Evolutionary conservation across 2,329 filamentous ascomycete species (phyloP).

Genomic region (Stagonosporopsis cucurbitacearum): DNA sequence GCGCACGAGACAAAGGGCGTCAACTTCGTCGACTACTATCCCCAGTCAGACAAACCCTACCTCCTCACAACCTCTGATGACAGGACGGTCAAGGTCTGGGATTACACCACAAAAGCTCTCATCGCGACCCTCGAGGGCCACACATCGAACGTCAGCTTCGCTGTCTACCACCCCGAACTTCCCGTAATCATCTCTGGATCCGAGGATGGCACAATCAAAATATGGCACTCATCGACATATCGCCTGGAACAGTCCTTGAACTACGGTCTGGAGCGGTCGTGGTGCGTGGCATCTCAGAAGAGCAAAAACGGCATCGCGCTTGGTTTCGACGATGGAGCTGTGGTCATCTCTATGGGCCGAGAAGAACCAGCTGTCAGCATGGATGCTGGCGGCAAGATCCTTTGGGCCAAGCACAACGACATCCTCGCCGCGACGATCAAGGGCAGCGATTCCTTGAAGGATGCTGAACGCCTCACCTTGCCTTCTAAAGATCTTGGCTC

Average conservation of each 20-base stretch:
- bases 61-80: slow-evolving; percentile 97
- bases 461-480: slow-evolving; percentile 83
- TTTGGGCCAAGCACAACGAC: slow-evolving; percentile 95
- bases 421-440: slow-evolving; percentile 96
- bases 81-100: slow-evolving; percentile 96
- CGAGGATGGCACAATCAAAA: slow-evolving; percentile 95
- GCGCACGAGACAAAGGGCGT: slow-evolving; percentile 97
- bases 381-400: slow-evolving; percentile 93
- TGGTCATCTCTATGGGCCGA: slow-evolving; percentile 96
- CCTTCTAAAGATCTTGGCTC: slow-evolving; percentile 94
- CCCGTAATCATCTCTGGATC: slow-evolving; percentile 98
- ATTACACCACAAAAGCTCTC: slow-evolving; percentile 97
- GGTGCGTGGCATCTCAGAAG: slow-evolving; percentile 96
- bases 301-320: slow-evolving; percentile 94
- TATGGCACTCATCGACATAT: slow-evolving; percentile 99
- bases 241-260: slow-evolving; percentile 93
- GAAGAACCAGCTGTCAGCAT: slow-evolving; percentile 98
- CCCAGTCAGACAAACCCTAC: slow-evolving; percentile 75
- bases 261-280: slow-evolving; percentile 94
- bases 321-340: slow-evolving; percentile 95
- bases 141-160: slow-evolving; percentile 97
- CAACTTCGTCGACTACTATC: slow-evolving; percentile 92
- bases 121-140: slow-evolving; percentile 97
- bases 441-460: slow-evolving; percentile 85
- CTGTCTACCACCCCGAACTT: slow-evolving; percentile 95